Base-by-base conservation (phyloP, 345 rosid genomes). In the Arabis alpina region DNA sequence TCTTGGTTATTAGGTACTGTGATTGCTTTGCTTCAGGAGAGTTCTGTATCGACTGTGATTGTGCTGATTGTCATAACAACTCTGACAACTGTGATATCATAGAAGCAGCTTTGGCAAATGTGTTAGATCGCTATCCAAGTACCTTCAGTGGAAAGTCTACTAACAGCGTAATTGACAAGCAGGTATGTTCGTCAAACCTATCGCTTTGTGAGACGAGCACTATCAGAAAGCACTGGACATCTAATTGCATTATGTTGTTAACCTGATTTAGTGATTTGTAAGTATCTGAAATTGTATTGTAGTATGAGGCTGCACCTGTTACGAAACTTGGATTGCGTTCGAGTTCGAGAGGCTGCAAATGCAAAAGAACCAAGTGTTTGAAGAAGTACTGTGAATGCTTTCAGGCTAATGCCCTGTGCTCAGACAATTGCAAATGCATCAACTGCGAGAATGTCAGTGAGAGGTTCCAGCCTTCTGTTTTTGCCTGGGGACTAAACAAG, bases 311-410 rank as follows among this genome's bases (percentile, higher is more conserved):
- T 32, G 65, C 55, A 55, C 48, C 74, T 63, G 64, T n/a, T 65
- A 49, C 54, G 51, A 37, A 36, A 41, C 68, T 34, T 66, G 83
- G 76, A 60, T 73, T 77, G 58, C 81, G 23, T 19, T 19, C 23
- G 23, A 19, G 77, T 58, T 68, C 67, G 54, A 78, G 61, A 54
- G 88, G 91, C 34, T 87, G 91, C 77, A 67, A 77, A 42, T 87
- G 88, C 81, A 84, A 83, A 79, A 80, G 70, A 76, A 71, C 76
- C 1, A 61, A 66, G 64, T 87, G 88, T 77, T 63, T 80, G 32
- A 84, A 82, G 80, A 83, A 68, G 65, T 87, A 87, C 43, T 84
- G 91, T 45, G 88, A 87, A 74, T 83, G 91, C 72, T 84, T 82
- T 71, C 84, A 78, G 65, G 88, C 84, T 67, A 81, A 78, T 8